Base-by-base conservation (phyloP, 2,329 filamentous ascomycete genomes). In the Calonectria naviculata region DNA sequence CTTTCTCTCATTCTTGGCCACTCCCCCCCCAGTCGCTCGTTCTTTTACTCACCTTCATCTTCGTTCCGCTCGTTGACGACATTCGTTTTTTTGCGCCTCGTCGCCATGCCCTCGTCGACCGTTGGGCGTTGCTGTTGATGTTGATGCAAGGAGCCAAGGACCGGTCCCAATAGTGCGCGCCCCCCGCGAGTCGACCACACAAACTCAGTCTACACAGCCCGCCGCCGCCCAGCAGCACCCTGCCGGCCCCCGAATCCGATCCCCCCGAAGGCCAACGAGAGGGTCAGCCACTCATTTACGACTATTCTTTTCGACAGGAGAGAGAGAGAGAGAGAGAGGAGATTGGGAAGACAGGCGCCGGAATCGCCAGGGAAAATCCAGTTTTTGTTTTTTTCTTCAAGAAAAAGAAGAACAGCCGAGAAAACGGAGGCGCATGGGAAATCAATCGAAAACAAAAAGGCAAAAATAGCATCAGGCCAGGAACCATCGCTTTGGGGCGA, bases 101-200 rank as follows among this genome's bases (percentile, higher is more conserved):
- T 76, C 73, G 74, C 71, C 76, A 80, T 80, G 77, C 76, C 75
- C 78, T 79, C 68, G 75, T 78, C 76, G 70, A 78, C 67, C 71
- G 62, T 66, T 69, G 70, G 67, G 71, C 68, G 63, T 46, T 56
- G 69, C 63, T 56, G 75, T 71, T 71, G 73, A 61, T 65, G 47
- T 63, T 63, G 29, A 74, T 67, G 52, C 47, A 65, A 72, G 63
- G 54, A 66, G 60, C 63, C 26, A 70, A 73, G 70, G 63, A 70
- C 58, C 49, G 56, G 69, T 65, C 34, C 67, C 60, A 65, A 64
- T 49, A 62, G 54, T 41, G 38, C 41, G 49, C 63, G 56, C 65
- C 29, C 54, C 62, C 52, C 9, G 34, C 29, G 61, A 71, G 49
- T 65, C 73, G 67, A 67, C 70, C 72, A 56, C 42, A 58, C 65